A percentile compares a stretch with the other conserved stretches of the same genome.
Conservation (phyloP, 345 rosid species). For the Sonneratia alba region DNA sequence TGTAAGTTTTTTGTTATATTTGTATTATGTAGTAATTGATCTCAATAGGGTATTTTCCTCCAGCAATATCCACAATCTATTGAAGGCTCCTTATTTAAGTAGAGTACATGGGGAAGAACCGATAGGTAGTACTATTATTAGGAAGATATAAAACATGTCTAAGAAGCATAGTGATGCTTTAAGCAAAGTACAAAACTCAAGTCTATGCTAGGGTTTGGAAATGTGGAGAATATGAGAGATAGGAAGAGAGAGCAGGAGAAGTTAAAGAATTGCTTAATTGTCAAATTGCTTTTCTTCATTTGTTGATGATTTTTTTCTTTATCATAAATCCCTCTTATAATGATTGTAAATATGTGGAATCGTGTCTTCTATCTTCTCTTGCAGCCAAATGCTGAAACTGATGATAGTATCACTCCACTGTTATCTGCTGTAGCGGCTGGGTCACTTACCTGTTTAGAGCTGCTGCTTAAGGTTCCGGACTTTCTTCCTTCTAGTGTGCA, state of each 20-base stretch:
- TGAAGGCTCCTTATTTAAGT: no score
- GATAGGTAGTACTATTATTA: not conserved
- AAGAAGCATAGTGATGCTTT: not conserved
- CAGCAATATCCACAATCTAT: no score
- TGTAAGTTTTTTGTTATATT: conserved; percentile 26
- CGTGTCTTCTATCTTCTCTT: conserved; percentile 5
- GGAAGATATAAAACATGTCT: not conserved
- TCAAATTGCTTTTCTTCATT: not conserved
- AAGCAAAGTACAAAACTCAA: not conserved
- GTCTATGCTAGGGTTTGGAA: not conserved
- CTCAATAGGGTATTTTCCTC: no score
- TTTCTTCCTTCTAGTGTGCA: conserved; percentile 10
- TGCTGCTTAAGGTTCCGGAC: conserved; percentile 57
- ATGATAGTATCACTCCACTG: conserved; percentile 72
- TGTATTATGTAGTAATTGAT: not conserved
- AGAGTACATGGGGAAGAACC: not conserved
- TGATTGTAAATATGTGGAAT: not conserved
- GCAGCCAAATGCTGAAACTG: conserved; percentile 88
- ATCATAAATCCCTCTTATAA: not conserved
- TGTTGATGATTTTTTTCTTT: not conserved
- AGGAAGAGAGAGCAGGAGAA: not conserved
- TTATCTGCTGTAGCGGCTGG: conserved; percentile 90
- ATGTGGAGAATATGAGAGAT: not conserved
- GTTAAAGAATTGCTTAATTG: not conserved
- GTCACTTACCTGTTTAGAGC: conserved; percentile 64